These are phyloP conservation scores for Xylaria scruposa DNA, from an alignment of 495 filamentous ascomycete genomes.

Conservation along the genomic window DNA sequence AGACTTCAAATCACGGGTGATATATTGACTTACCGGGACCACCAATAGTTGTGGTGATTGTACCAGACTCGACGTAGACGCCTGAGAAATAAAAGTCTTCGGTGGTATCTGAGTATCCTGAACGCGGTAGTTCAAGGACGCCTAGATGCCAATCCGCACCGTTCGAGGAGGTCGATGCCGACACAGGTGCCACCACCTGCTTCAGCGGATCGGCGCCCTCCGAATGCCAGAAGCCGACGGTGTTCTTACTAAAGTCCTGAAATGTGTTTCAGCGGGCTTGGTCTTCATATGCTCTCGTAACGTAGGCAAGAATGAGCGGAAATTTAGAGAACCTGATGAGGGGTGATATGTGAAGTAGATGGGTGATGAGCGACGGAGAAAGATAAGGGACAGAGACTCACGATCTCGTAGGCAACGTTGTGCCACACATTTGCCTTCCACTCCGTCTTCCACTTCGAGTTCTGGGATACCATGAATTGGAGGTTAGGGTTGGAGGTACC, in stretches of 20 bases:
- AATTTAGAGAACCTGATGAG: not conserved
- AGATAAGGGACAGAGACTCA: conserved; percentile 23
- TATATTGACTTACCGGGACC: conserved; percentile 44
- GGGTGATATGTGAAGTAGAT: not conserved
- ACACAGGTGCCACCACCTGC: conserved; percentile 63
- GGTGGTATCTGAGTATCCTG: conserved; percentile 54
- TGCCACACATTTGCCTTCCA: conserved; percentile 68
- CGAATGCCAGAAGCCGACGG: conserved; percentile 73
- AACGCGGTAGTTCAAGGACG: conserved; percentile 68
- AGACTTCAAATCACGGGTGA: not conserved
- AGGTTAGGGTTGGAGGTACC: conserved; percentile 58
- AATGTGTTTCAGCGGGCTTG: not conserved
- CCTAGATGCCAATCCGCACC: conserved; percentile 79
- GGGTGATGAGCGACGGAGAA: not conserved
- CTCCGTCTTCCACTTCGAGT: conserved; percentile 51
- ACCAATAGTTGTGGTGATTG: conserved; percentile 64
- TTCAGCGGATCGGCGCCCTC: conserved; percentile 63
- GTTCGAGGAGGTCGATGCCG: conserved; percentile 66
- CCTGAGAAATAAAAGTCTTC: conserved; percentile 79
- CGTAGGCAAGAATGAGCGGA: not conserved
- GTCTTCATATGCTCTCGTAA: not conserved
- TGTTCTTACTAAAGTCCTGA: conserved; percentile 62
- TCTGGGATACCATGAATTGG: conserved; percentile 54
- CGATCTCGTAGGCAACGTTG: conserved; percentile 72
- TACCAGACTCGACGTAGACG: conserved; percentile 70